Evolutionary conservation across 257 asterid species (phyloP), one percentile per base, ranked within the genome.

Genomic region (Nicotiana noctiflora): DNA sequence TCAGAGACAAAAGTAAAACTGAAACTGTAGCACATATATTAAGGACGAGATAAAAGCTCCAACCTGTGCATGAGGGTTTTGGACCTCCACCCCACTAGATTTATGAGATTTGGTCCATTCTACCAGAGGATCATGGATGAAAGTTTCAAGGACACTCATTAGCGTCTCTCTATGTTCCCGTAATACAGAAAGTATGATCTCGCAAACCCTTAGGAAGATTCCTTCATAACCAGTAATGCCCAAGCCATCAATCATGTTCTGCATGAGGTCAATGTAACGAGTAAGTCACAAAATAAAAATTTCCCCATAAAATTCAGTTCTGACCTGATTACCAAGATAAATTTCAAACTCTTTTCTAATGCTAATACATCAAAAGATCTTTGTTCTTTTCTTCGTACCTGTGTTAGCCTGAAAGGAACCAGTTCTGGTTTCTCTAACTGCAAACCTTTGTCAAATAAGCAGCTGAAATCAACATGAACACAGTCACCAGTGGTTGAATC

Each of bases 31-130:
- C 60, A 46, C 61, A n/a, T 65, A 25, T 61, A 32, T 53, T 23
- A 62, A 79, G 37, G 82, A 62, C 21, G n/a, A 64, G 13, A 77
- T 77, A 81, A 75, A n/a, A 57, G 65, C 62, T 53, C 83, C 79
- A 85, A 95, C 99, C 99, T 95, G 99, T 34, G 98, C 99, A 29
- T 95, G 97, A 44, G 99, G 99, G 82, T 95, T 95, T 83, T 95
- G 94, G 74, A 95, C 99, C 86, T 95, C 99, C 64, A 91, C 93
- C 70, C 98, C 97, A 82, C 98, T 95, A 82, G 99, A 92, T 88
- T 92, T 95, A 92, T 95, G 99, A 83, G 97, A 88, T 89, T 95
- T 95, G 34, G 99, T 93, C 99, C 99, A 95, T 85, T 95, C 99
- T 81, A 95, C 99, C n/a, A 95, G 97, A 83, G 99, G 99, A 81